Conservation (phyloP, 768 basidiomycete genomes). For the Lepiota brunneoincarnata region DNA sequence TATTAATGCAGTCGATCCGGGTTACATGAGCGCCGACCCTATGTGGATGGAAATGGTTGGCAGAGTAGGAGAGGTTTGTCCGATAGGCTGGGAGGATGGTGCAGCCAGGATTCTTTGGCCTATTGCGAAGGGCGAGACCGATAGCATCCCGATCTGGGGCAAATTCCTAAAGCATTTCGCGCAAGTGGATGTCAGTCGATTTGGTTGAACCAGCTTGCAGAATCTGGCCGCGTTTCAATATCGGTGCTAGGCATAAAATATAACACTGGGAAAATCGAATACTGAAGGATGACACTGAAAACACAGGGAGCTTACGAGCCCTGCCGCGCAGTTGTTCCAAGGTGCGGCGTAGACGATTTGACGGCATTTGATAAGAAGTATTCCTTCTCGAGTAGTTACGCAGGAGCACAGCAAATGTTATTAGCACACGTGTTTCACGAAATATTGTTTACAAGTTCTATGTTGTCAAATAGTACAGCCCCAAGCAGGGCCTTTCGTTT, state of each 20-base stretch:
- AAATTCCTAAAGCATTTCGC: slow-evolving; percentile 33
- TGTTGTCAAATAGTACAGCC: not conserved
- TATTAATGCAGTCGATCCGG: slow-evolving; percentile 34
- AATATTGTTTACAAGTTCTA: not conserved
- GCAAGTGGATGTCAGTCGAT: slow-evolving; percentile 20
- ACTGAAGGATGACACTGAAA: too few species aligned
- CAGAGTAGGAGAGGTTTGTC: slow-evolving; percentile 19
- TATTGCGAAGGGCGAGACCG: slow-evolving; percentile 26
- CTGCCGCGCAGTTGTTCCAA: too few species aligned
- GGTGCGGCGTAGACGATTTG: too few species aligned
- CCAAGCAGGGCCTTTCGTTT: slow-evolving; percentile 1
- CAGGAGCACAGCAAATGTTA: too few species aligned
- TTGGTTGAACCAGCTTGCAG: not conserved
- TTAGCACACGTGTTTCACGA: not conserved
- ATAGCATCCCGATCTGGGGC: slow-evolving; percentile 27
- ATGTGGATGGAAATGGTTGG: slow-evolving; percentile 27
- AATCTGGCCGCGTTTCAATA: not conserved
- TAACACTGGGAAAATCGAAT: too few species aligned
- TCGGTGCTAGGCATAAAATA: too few species aligned
- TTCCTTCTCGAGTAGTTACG: too few species aligned
- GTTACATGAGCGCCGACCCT: slow-evolving; percentile 34
- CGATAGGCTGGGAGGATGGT: slow-evolving; percentile 33
- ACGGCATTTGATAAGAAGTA: too few species aligned
- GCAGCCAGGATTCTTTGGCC: slow-evolving; percentile 31
- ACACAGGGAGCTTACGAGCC: too few species aligned